Percentiles rank a stretch among this genome's conserved stretches.
Evolutionary conservation across 225 moss, liverwort and hornwort genomes (phyloP).

Genomic region (Sphagnum tenellum): DNA sequence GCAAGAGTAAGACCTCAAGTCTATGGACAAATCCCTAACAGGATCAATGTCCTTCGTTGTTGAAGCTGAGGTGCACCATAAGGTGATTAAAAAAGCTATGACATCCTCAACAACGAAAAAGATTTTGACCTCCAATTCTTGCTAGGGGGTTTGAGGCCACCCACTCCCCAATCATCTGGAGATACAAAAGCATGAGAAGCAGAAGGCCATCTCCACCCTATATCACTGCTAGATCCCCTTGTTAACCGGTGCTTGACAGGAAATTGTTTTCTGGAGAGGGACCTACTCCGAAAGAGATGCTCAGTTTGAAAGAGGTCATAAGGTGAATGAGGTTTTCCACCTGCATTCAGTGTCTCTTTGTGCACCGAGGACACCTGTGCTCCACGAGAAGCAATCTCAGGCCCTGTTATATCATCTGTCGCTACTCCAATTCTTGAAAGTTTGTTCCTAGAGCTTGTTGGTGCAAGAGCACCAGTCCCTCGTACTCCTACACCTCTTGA

Average conservation of each 20-base stretch:
- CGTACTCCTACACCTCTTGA: constrained; percentile 14
- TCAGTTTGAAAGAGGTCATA: constrained; percentile 22
- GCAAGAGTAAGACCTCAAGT: too few relatives aligned
- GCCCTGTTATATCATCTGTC: constrained; percentile 40
- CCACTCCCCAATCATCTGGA: constrained; percentile 27
- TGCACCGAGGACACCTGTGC: too few relatives aligned
- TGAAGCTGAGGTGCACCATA: too few relatives aligned
- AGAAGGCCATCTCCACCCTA: constrained; percentile 15
- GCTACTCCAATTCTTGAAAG: constrained; percentile 55
- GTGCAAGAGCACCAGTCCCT: constrained; percentile 14
- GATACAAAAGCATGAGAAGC: constrained; percentile 20
- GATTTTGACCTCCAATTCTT: constrained; percentile 18
- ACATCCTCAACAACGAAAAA: constrained; percentile 18
- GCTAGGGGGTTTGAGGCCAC: constrained; percentile 7
- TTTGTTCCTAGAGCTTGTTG: constrained; percentile 50
- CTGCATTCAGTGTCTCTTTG: constrained; percentile 4
- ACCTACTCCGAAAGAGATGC: constrained; percentile 28
- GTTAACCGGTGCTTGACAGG: constrained; percentile 22
- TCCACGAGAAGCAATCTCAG: constrained; percentile 13
- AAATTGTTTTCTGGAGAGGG: constrained; percentile 23
- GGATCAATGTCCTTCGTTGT: too few relatives aligned
- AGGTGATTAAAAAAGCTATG: constrained; percentile 1
- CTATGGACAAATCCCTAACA: too few relatives aligned
- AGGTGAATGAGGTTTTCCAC: constrained; percentile 23
- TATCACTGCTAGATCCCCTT: constrained; percentile 15